Conservation (phyloP, 2,329 filamentous ascomycete species). For the Fusarium chlamydosporum region DNA sequence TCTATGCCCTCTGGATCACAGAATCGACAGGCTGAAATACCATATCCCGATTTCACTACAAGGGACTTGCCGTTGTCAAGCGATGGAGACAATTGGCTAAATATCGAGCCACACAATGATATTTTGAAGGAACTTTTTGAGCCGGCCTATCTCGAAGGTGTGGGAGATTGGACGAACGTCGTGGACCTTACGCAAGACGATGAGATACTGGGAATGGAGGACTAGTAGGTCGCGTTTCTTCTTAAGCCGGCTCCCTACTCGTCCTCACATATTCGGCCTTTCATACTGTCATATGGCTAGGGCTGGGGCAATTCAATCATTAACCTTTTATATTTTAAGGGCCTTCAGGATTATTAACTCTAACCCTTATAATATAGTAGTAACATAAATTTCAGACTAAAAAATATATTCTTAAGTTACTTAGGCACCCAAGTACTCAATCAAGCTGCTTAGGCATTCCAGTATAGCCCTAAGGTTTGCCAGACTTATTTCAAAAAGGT, state of each 20-base stretch:
- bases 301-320: neutral
- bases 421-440: no score
- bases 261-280: neutral
- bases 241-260: neutral
- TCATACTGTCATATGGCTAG: neutral
- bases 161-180: conserved; percentile 4
- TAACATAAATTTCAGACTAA: no score
- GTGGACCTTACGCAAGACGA: conserved; percentile 1
- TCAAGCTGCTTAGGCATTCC: no score
- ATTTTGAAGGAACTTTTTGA: neutral
- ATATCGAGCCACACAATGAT: neutral
- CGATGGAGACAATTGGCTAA: neutral
- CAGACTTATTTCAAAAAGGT: no score
- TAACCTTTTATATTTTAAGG: no score
- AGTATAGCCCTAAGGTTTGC: no score
- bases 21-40: conserved; percentile 10
- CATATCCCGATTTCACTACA: conserved; percentile 5
- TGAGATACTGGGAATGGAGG: neutral
- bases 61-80: neutral
- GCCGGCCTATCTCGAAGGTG: neutral
- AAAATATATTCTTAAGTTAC: no score
- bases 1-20: conserved; percentile 1
- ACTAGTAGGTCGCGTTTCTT: conserved; percentile 3
- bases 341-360: no score
- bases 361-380: no score